phyloP scores from a whole-genome alignment of 768 basidiomycete genomes.

The Collybiopsis confluens region DNA sequence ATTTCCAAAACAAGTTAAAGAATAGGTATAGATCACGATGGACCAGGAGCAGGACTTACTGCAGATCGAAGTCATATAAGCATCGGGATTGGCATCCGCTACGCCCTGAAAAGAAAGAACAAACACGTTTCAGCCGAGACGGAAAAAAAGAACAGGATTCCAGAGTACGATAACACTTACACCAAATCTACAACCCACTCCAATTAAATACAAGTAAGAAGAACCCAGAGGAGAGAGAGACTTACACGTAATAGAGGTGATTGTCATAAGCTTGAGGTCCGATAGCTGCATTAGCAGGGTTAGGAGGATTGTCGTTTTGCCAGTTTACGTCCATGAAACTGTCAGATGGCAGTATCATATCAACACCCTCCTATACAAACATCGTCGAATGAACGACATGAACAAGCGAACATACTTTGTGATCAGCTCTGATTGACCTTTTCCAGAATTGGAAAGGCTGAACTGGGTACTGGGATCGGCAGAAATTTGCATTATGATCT shows the following conservation, averaged over 20 bases:
- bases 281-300: conserved; percentile 63
- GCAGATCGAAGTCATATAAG: conserved; percentile 67
- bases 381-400: no score
- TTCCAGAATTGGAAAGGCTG: not conserved
- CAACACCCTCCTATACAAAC: not conserved
- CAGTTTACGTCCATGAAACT: conserved; percentile 83
- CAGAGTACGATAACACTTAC: conserved; percentile 37
- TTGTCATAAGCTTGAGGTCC: conserved; percentile 78
- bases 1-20: not conserved
- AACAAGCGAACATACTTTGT: conserved; percentile 29
- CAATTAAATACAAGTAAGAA: conserved; percentile 1
- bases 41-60: conserved; percentile 45
- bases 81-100: conserved; percentile 56
- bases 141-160: conserved; percentile 6
- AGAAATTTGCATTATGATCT: conserved; percentile 30
- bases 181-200: conserved; percentile 43
- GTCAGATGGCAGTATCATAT: not conserved
- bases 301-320: conserved; percentile 67
- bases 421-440: conserved; percentile 17
- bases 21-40: not conserved
- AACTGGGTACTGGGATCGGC: conserved; percentile 12
- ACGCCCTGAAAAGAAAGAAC: conserved; percentile 42
- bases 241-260: conserved; percentile 74
- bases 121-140: not conserved
- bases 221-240: conserved; percentile 1